Conservation (phyloP, 441 rosid species). For the Bruguiera hainesii region DNA sequence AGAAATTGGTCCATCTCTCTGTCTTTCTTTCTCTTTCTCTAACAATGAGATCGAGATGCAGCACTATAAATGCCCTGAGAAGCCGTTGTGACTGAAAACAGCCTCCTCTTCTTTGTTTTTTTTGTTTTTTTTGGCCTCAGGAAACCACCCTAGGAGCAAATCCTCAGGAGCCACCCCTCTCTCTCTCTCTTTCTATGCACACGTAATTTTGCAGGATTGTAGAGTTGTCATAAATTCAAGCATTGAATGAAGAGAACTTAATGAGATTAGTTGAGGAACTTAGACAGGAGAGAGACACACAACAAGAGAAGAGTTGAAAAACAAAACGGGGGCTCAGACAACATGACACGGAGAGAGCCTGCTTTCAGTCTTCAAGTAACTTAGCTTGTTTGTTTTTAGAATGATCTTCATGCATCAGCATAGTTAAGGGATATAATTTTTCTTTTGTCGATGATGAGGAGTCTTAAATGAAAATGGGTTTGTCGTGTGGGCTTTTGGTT, state of each 20-base stretch:
- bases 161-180: not conserved
- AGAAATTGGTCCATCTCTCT: slow-evolving; percentile 28
- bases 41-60: slow-evolving; percentile 24
- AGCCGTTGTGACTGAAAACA: slow-evolving; percentile 48
- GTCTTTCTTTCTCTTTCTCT: slow-evolving; percentile 15
- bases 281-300: slow-evolving; percentile 19
- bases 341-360: not conserved
- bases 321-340: not conserved
- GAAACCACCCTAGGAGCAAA: not conserved
- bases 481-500: slow-evolving; percentile 44
- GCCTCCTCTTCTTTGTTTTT: not conserved
- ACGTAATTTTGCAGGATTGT: slow-evolving; percentile 47
- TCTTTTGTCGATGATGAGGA: too few relatives aligned
- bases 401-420: not conserved
- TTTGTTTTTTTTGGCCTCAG: not conserved
- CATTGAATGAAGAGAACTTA: slow-evolving; percentile 55
- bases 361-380: not conserved
- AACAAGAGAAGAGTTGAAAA: not conserved
- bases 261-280: slow-evolving; percentile 74
- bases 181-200: slow-evolving; percentile 8
- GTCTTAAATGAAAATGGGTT: slow-evolving; percentile 37
- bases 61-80: slow-evolving; percentile 51
- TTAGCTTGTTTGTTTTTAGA: not conserved
- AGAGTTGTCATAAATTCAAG: slow-evolving; percentile 33
- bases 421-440: not conserved